Evolutionary conservation across 2,329 filamentous ascomycete species (phyloP), one percentile per base, ranked within the genome.

Genomic region (Fusarium pininemorale): DNA sequence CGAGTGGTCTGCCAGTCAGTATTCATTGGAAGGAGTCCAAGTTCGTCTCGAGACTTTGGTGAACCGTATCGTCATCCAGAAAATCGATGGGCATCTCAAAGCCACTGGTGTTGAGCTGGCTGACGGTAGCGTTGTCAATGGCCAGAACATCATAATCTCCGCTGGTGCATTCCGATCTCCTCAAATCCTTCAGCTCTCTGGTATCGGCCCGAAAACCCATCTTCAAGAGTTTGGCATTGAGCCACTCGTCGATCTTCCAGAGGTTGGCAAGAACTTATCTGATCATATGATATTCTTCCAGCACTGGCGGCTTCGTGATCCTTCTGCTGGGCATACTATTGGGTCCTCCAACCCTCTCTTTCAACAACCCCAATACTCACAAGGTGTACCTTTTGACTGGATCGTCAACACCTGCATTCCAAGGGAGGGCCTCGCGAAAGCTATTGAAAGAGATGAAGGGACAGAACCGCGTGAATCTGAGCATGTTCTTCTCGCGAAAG

Each of bases 121-220:
- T 1, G 64, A 81, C 15, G 79, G 82, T 3, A 79, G 69, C 16
- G n/a, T 72, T 20, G 20, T 77, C 7, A 35, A 56, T 67, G 77
- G 60, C 13, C 73, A 68, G 16, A 74, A 87, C 61, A 82, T 88
- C n/a, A 84, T 88, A 56, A 58, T 88, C 2, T 81, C 85, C 7
- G 86, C 84, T 20, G 87, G 87, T 26, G 79, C 84, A 9, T 84
- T 85, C 75, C 85, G 86, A 66, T 84, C 83, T 1, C 86, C 86
- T 8, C 83, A 86, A 39, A 79, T 88, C 39, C 81, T 88, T 12
- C 84, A 86, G 76, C 81, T 87, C 9, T 86, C 84, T 13, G 86
- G 86, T 47, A 83, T 89, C 42, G 86, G 86, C 0, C 80, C 84
- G 1, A 75, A 79, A 1, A 73, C 77, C 1, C 81, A 84, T 16